Conservation (phyloP, 1,284 basidiomycete genomes). For the Rhodotorula sp. region DNA sequence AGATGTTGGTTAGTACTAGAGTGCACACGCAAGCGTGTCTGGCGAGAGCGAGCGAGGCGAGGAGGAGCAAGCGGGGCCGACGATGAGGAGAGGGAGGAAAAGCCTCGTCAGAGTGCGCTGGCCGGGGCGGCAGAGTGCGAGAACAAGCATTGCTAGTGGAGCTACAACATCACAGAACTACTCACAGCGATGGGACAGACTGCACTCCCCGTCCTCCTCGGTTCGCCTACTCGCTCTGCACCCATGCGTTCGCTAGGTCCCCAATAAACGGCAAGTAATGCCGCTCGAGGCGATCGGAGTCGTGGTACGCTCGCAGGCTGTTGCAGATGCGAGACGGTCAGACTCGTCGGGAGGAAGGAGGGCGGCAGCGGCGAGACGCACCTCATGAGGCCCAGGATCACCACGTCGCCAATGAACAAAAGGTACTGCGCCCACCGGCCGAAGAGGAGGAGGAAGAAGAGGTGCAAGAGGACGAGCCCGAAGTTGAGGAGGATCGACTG, state of each 20-base stretch:
- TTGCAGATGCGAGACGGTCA: no score
- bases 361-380: background rate
- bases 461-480: constrained; percentile 18
- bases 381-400: constrained; percentile 17
- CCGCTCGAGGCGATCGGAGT: constrained; percentile 27
- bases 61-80: background rate
- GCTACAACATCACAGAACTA: constrained; percentile 3
- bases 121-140: background rate
- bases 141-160: background rate
- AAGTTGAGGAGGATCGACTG: constrained; percentile 34
- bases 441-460: constrained; percentile 25
- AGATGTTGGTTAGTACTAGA: background rate
- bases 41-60: background rate
- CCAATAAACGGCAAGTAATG: constrained; percentile 29
- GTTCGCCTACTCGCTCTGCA: constrained; percentile 21
- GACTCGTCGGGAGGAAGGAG: no score
- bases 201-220: no score
- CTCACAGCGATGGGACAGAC: background rate
- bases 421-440: constrained; percentile 21
- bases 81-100: no score
- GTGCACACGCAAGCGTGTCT: background rate
- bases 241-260: constrained; percentile 28
- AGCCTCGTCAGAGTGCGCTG: background rate
- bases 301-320: constrained; percentile 33
- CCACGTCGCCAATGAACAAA: constrained; percentile 20